Percentiles rank a stretch among this genome's conserved stretches.
phyloP scores from a whole-genome alignment of 345 rosid species.

The Kandelia obovata region DNA sequence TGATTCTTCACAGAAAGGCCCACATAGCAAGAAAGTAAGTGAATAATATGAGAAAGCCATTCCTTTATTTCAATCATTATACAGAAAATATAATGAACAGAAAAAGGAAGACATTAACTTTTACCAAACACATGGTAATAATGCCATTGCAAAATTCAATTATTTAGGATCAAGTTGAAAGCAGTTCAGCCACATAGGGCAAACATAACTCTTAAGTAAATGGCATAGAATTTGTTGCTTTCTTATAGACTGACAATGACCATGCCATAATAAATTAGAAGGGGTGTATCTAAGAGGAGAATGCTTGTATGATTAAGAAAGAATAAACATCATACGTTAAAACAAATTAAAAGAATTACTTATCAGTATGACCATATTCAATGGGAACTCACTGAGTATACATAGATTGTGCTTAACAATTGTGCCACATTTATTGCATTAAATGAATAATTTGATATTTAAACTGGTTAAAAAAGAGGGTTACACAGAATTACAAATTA shows the following conservation, averaged over 20 bases:
- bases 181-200: background rate
- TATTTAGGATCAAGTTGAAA: background rate
- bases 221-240: background rate
- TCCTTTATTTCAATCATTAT: background rate
- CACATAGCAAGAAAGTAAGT: slow-evolving; percentile 4
- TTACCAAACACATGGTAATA: background rate
- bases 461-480: too few species aligned
- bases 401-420: too few species aligned
- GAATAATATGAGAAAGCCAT: background rate
- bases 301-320: too few species aligned
- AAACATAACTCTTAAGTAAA: background rate
- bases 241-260: background rate
- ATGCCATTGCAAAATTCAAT: background rate
- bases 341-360: too few species aligned
- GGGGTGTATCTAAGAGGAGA: too few species aligned
- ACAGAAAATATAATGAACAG: background rate
- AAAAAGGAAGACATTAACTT: background rate
- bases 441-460: too few species aligned
- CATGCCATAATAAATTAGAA: too few species aligned
- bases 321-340: too few species aligned
- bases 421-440: too few species aligned
- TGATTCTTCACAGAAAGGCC: slow-evolving; percentile 55
- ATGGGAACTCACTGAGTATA: too few species aligned
- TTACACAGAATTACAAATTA: too few species aligned
- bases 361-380: too few species aligned